Evolutionary conservation across 306 rosid species (phyloP).

Genomic region (Vachellia pachyceras): DNA sequence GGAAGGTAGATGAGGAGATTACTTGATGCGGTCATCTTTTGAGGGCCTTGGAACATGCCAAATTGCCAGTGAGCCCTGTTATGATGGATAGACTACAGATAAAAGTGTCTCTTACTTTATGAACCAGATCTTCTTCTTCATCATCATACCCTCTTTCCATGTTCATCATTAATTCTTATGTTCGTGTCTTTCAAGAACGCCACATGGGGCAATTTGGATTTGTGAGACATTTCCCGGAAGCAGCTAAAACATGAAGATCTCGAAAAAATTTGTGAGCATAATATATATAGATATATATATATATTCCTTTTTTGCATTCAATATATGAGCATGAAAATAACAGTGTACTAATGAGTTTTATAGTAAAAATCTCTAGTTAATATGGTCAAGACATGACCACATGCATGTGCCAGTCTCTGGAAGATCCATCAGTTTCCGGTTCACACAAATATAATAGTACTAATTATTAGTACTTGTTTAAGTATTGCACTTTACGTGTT

Average conservation of each 20-base stretch:
- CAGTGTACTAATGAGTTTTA: not conserved
- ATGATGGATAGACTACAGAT: conserved; percentile 20
- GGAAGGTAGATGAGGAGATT: conserved; percentile 25
- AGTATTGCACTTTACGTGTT: not conserved
- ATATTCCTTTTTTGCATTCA: not conserved
- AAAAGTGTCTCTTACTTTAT: conserved; percentile 35
- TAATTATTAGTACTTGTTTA: not conserved
- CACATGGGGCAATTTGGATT: conserved; percentile 49
- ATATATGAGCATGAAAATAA: not conserved
- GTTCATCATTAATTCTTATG: not conserved
- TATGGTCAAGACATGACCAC: not conserved
- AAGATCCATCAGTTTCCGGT: not conserved
- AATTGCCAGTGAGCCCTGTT: not conserved
- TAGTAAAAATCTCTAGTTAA: not conserved
- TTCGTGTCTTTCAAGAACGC: conserved; percentile 33
- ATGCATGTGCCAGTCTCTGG: not conserved
- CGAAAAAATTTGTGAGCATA: not conserved
- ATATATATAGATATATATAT: too few relatives aligned
- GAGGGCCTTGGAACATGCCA: conserved; percentile 45
- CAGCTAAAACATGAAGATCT: conserved; percentile 17
- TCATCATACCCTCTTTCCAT: not conserved
- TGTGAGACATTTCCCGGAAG: conserved; percentile 42
- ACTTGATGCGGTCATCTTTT: conserved; percentile 25
- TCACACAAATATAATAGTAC: not conserved
- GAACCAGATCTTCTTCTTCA: conserved; percentile 15